phyloP scores from a whole-genome alignment of 257 asterid genomes.

The Nicotiana benthamiana region DNA sequence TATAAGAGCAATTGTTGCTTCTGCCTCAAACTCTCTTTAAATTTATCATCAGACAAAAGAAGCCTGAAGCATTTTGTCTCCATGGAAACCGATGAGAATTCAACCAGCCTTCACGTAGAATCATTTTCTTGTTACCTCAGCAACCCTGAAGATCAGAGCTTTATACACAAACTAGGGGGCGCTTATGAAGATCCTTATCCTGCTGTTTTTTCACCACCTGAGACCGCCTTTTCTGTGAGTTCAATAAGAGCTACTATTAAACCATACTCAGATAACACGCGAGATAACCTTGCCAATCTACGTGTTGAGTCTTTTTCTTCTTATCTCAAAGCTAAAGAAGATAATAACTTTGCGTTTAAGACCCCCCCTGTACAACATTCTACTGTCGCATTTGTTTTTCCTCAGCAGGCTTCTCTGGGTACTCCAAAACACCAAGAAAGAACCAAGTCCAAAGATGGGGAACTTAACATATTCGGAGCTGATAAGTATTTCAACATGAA shows the following conservation, averaged over 20 bases:
- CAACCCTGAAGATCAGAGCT: slow-evolving; percentile 36
- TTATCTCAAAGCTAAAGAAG: slow-evolving; percentile 21
- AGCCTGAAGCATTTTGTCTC: neutral
- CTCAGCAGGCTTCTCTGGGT: slow-evolving; percentile 8
- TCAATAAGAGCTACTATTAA: slow-evolving; percentile 16
- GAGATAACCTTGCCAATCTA: slow-evolving; percentile 15
- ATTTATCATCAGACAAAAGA: neutral
- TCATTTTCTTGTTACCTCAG: slow-evolving; percentile 74
- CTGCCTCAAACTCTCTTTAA: neutral
- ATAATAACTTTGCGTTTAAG: slow-evolving; percentile 34
- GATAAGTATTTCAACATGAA: slow-evolving; percentile 62
- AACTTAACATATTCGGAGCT: slow-evolving; percentile 50
- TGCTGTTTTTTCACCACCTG: neutral
- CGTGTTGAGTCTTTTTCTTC: slow-evolving; percentile 33
- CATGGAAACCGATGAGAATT: slow-evolving; percentile 53
- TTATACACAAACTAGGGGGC: slow-evolving; percentile 25
- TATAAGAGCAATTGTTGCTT: neutral
- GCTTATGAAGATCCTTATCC: slow-evolving; percentile 34
- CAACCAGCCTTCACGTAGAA: slow-evolving; percentile 53
- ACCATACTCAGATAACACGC: slow-evolving; percentile 17
- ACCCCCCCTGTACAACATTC: slow-evolving; percentile 37
- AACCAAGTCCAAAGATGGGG: slow-evolving; percentile 26
- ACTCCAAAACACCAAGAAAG: slow-evolving; percentile 12
- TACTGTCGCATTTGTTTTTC: slow-evolving; percentile 29
- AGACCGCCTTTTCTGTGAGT: slow-evolving; percentile 16